These are phyloP conservation scores for Melanomma pulvis-pyrius DNA, from an alignment of 495 filamentous ascomycete species.

Conservation along the genomic window DNA sequence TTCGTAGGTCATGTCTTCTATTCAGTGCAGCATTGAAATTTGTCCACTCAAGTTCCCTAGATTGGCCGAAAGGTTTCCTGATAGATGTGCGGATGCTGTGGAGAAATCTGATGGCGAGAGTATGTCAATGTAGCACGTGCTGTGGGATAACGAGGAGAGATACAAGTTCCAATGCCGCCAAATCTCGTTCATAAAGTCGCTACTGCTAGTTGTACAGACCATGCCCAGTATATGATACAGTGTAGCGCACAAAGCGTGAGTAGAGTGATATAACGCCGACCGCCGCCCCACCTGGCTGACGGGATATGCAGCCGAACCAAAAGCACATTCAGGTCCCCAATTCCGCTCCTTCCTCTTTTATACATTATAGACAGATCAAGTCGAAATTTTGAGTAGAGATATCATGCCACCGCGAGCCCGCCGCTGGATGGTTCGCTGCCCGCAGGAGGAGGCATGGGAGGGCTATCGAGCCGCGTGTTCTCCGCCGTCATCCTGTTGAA, in stretches of 20 bases:
- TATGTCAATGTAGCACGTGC: too few relatives aligned
- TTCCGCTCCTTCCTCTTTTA: neutral
- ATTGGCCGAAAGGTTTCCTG: too few relatives aligned
- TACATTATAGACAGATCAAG: neutral
- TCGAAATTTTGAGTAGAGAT: neutral
- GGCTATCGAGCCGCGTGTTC: slow-evolving; percentile 75
- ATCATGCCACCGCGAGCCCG: neutral
- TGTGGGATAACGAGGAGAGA: too few relatives aligned
- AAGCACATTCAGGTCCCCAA: neutral
- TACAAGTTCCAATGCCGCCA: neutral
- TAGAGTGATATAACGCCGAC: slow-evolving; percentile 30
- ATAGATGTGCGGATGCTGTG: too few relatives aligned
- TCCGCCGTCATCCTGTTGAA: slow-evolving; percentile 97
- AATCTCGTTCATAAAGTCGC: neutral
- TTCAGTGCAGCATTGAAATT: too few relatives aligned
- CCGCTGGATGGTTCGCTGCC: neutral
- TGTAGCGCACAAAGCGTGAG: slow-evolving; percentile 16
- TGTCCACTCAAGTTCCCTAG: too few relatives aligned
- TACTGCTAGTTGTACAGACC: slow-evolving; percentile 5
- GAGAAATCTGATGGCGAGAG: too few relatives aligned
- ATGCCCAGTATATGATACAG: slow-evolving; percentile 24
- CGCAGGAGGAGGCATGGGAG: slow-evolving; percentile 42
- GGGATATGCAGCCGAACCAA: slow-evolving; percentile 21
- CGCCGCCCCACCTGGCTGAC: slow-evolving; percentile 18
- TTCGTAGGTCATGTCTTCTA: too few relatives aligned